These are phyloP conservation scores for Pseudogymnoascus sp. DNA, from an alignment of 2,329 filamentous ascomycete species.

Conservation along the genomic window DNA sequence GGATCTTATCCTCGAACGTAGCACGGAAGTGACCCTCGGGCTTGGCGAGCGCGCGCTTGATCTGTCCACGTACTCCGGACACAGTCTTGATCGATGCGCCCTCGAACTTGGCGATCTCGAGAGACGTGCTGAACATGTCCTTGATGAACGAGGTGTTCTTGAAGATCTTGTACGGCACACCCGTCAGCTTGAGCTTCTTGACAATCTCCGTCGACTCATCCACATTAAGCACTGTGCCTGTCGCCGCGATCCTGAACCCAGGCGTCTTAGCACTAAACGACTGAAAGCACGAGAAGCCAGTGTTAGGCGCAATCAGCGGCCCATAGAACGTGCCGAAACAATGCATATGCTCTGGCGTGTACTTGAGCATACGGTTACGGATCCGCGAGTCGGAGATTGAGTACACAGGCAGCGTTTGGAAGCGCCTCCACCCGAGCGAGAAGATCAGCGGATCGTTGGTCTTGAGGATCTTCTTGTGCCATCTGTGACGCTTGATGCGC, in stretches of 20 bases:
- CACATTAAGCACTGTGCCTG: slow-evolving; percentile 86
- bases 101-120: slow-evolving; percentile 98
- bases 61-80: slow-evolving; percentile 89
- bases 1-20: slow-evolving; percentile 96
- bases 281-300: slow-evolving; percentile 90
- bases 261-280: slow-evolving; percentile 77
- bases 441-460: slow-evolving; percentile 97
- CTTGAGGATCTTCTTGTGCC: slow-evolving; percentile 99
- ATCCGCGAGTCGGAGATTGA: slow-evolving; percentile 91
- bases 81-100: slow-evolving; percentile 94
- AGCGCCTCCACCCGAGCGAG: slow-evolving; percentile 91
- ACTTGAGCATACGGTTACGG: slow-evolving; percentile 96
- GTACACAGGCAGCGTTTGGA: slow-evolving; percentile 89
- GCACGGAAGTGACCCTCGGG: slow-evolving; percentile 94
- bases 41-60: slow-evolving; percentile 89
- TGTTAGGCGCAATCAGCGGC: slow-evolving; percentile 90
- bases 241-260: slow-evolving; percentile 90
- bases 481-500: slow-evolving; percentile 92
- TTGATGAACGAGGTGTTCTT: slow-evolving; percentile 99
- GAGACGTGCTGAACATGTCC: slow-evolving; percentile 89
- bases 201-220: slow-evolving; percentile 96
- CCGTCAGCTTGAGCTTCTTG: slow-evolving; percentile 97
- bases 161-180: slow-evolving; percentile 93
- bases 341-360: slow-evolving; percentile 98
- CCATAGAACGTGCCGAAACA: slow-evolving; percentile 96